Evolutionary conservation across 495 filamentous ascomycete genomes (phyloP).

Genomic region (Massariosphaeria phaeospora): DNA sequence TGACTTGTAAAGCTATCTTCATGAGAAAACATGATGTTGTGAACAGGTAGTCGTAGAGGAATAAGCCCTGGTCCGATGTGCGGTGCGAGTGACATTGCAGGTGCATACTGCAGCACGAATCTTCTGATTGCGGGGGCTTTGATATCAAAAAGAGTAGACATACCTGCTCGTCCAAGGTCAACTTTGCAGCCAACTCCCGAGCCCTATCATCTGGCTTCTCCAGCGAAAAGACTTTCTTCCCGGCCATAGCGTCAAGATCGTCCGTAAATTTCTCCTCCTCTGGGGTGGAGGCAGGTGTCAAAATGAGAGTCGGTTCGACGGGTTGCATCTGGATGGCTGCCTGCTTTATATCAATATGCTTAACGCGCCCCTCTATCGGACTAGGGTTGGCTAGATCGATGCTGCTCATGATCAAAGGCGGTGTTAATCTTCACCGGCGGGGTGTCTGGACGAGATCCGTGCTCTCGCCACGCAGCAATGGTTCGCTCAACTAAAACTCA

Average conservation of each 20-base stretch:
- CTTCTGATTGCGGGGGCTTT: not conserved
- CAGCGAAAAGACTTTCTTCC: constrained; percentile 26
- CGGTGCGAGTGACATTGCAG: constrained; percentile 1
- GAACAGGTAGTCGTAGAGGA: too few relatives aligned
- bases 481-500: constrained; percentile 5
- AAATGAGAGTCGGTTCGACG: not conserved
- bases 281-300: constrained; percentile 17
- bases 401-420: constrained; percentile 17
- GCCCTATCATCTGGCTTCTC: constrained; percentile 34
- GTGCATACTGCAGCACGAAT: not conserved
- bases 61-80: not conserved
- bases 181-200: constrained; percentile 29
- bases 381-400: constrained; percentile 18
- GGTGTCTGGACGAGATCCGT: constrained; percentile 25
- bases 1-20: too few relatives aligned
- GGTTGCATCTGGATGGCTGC: constrained; percentile 15
- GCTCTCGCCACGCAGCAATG: constrained; percentile 22
- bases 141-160: constrained; percentile 9
- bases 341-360: constrained; percentile 26
- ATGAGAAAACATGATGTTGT: too few relatives aligned
- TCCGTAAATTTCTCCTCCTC: constrained; percentile 17
- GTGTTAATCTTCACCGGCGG: constrained; percentile 19
- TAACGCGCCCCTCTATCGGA: constrained; percentile 14
- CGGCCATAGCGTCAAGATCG: constrained; percentile 22
- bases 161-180: constrained; percentile 34